Evolutionary conservation across 495 filamentous ascomycete species (phyloP).

Genomic region (Evernia prunastri): DNA sequence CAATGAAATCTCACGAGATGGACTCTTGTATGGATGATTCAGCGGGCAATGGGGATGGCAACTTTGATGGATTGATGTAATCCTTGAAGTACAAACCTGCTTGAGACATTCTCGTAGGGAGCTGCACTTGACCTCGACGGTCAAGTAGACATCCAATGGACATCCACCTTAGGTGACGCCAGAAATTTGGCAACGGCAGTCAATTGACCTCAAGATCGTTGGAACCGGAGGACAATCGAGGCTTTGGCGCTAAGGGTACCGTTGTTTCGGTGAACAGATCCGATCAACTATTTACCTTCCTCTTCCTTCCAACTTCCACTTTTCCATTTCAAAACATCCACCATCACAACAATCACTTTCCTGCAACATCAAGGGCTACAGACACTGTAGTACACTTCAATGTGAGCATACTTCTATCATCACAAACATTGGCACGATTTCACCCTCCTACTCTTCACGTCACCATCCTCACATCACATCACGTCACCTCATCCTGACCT

Average conservation of each 20-base stretch:
- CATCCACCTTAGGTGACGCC: too few species aligned
- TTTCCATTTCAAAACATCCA: background rate
- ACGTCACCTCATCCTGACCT: background rate
- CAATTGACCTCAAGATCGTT: background rate
- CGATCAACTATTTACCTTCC: background rate
- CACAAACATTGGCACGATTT: background rate
- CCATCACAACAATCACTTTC: background rate
- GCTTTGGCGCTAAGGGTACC: background rate
- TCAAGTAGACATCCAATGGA: background rate
- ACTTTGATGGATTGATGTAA: background rate
- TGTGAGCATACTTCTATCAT: background rate
- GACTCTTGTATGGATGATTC: background rate
- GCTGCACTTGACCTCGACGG: background rate
- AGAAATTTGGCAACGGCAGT: background rate
- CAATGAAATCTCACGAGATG: too few species aligned
- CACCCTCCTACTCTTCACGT: background rate
- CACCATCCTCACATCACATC: background rate
- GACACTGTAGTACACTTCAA: background rate
- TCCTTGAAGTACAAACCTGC: background rate
- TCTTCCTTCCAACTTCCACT: background rate
- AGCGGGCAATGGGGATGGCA: background rate
- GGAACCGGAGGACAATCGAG: background rate
- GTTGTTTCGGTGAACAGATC: slow-evolving; percentile 11
- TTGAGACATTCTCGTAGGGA: background rate
- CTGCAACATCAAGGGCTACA: background rate